Evolutionary conservation across 2,329 filamentous ascomycete species (phyloP).

Genomic region (Penicillium freii): DNA sequence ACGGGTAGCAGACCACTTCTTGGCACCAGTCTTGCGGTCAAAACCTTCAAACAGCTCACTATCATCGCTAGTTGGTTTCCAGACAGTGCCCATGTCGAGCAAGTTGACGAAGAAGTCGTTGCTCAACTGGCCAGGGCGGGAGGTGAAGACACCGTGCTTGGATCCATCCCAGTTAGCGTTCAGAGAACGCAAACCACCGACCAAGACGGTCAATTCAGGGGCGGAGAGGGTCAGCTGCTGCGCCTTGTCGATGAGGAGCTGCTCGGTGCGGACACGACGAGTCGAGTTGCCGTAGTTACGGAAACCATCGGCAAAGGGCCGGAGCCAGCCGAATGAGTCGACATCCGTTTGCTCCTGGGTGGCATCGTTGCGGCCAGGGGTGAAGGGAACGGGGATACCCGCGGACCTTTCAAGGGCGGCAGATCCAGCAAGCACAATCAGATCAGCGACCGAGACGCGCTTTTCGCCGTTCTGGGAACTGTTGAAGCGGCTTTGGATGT

Average conservation of each 20-base stretch:
- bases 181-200: slow-evolving; percentile 70
- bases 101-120: slow-evolving; percentile 84
- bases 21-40: slow-evolving; percentile 63
- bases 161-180: slow-evolving; percentile 71
- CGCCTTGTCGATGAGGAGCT: slow-evolving; percentile 69
- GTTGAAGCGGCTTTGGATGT: slow-evolving; percentile 67
- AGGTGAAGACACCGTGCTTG: slow-evolving; percentile 65
- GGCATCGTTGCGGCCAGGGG: slow-evolving; percentile 69
- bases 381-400: slow-evolving; percentile 65
- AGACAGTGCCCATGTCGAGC: slow-evolving; percentile 64
- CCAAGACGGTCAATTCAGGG: slow-evolving; percentile 67
- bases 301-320: slow-evolving; percentile 73
- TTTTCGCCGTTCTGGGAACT: slow-evolving; percentile 53
- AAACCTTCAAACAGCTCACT: slow-evolving; percentile 61
- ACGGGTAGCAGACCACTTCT: slow-evolving; percentile 69
- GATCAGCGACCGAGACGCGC: slow-evolving; percentile 74
- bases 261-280: slow-evolving; percentile 62
- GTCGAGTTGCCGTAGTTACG: slow-evolving; percentile 71
- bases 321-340: slow-evolving; percentile 62
- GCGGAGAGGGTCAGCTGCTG: slow-evolving; percentile 67
- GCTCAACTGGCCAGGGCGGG: slow-evolving; percentile 64
- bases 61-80: slow-evolving; percentile 56
- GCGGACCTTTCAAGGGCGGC: slow-evolving; percentile 73
- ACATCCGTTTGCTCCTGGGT: slow-evolving; percentile 69
- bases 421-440: slow-evolving; percentile 71